These are phyloP conservation scores for Eragrostis tef DNA, from an alignment of 202 grass and related monocot species.

Conservation along the genomic window DNA sequence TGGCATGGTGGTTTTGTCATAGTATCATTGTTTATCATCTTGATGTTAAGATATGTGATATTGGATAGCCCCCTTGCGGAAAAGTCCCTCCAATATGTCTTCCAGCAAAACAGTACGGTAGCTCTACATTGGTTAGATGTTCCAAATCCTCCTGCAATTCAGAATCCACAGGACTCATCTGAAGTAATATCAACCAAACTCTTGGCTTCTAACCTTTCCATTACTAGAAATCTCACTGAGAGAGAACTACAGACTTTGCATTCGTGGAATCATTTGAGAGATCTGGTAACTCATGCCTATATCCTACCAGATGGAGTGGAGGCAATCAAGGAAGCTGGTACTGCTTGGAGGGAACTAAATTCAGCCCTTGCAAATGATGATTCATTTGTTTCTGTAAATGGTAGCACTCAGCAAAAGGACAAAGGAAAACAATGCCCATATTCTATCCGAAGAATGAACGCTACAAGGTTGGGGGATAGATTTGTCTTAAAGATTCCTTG, in stretches of 20 bases:
- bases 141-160: conserved; percentile 62
- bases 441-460: conserved; percentile 88
- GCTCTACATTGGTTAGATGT: conserved; percentile 63
- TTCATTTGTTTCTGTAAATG: conserved; percentile 51
- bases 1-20: conserved; percentile 69
- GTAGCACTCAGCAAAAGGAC: conserved; percentile 52
- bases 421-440: conserved; percentile 89
- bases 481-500: conserved; percentile 83
- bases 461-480: conserved; percentile 55
- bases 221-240: conserved; percentile 71
- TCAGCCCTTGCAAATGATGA: conserved; percentile 54
- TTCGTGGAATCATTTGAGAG: conserved; percentile 74
- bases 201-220: conserved; percentile 64
- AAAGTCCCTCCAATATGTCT: conserved; percentile 71
- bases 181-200: conserved; percentile 61
- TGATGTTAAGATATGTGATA: conserved; percentile 84
- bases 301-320: conserved; percentile 75
- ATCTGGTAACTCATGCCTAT: conserved; percentile 58
- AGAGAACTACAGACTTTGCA: conserved; percentile 59
- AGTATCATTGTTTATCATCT: conserved; percentile 65
- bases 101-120: conserved; percentile 65
- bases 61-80: conserved; percentile 76
- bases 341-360: conserved; percentile 80
- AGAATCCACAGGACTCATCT: conserved; percentile 59
- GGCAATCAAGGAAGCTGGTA: conserved; percentile 81